A percentile compares a stretch with the other conserved stretches of the same genome.
phyloP scores from a whole-genome alignment of 2,329 filamentous ascomycete species.

The Ceratocystis variospora region DNA sequence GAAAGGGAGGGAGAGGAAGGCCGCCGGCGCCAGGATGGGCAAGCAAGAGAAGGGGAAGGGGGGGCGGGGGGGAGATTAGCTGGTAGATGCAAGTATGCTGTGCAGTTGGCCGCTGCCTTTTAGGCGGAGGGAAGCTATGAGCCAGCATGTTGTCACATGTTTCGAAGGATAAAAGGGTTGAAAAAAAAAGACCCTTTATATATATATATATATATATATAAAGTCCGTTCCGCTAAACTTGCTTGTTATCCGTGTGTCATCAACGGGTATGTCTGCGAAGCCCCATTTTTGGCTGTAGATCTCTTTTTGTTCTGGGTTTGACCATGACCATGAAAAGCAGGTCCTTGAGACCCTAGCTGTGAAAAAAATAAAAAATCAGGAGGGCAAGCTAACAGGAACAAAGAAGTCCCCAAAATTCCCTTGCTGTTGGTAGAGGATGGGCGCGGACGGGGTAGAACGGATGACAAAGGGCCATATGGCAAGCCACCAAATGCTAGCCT shows the following conservation, averaged over 20 bases:
- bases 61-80: neutral
- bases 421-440: neutral
- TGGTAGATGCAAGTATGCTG: neutral
- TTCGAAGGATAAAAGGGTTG: too few relatives aligned
- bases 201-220: too few relatives aligned
- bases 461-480: conserved; percentile 1
- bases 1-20: neutral
- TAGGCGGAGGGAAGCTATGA: too few relatives aligned
- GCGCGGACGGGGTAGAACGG: neutral
- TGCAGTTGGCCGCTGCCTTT: neutral
- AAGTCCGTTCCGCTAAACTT: neutral
- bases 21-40: too few relatives aligned
- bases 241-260: neutral
- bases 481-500: neutral
- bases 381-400: neutral
- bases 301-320: neutral
- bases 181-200: too few relatives aligned
- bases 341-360: neutral
- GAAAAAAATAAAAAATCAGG: neutral
- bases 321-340: neutral
- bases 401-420: neutral
- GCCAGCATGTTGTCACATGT: too few relatives aligned
- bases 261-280: neutral
- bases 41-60: neutral
- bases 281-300: neutral